A percentile compares a stretch with the other conserved stretches of the same genome.
phyloP scores from a whole-genome alignment of 257 asterid species.

The Nicotiana otophora region DNA sequence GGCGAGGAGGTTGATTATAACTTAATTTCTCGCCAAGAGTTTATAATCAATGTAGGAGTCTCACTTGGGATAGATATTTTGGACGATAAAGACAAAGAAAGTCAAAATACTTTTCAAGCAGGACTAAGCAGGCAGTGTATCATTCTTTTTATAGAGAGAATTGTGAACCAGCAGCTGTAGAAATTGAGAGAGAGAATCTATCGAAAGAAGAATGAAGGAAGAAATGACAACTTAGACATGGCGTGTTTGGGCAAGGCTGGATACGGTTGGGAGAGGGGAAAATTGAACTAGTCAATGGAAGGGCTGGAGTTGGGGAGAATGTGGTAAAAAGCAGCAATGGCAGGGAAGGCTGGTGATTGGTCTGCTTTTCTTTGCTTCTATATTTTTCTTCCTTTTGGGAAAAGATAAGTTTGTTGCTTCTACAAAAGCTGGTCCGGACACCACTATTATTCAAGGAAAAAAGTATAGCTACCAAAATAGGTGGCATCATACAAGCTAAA shows the following conservation, averaged over 20 bases:
- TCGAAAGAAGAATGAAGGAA: not conserved
- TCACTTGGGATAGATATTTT: not conserved
- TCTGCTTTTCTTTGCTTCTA: not conserved
- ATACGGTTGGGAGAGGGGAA: not conserved
- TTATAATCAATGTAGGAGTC: not conserved
- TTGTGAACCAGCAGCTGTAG: not conserved
- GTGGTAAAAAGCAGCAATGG: not conserved
- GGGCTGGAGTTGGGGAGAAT: not conserved
- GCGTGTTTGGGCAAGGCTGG: not conserved
- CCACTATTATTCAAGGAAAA: not conserved
- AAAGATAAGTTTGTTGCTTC: not conserved
- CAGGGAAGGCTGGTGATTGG: not conserved
- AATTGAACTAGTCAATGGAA: not conserved
- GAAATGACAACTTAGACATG: not conserved
- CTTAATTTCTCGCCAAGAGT: not conserved
- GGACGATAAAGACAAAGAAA: not conserved
- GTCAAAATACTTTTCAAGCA: not conserved
- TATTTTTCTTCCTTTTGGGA: not conserved
- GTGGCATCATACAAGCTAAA: not conserved
- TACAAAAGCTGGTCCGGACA: not conserved
- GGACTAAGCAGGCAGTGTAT: not conserved
- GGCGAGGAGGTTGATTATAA: not conserved
- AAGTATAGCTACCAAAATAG: not conserved
- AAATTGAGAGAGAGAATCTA: not conserved
- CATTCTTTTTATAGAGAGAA: not conserved